These are phyloP conservation scores for Phyllosticta citriasiana DNA, from an alignment of 2,329 filamentous ascomycete genomes.

Conservation along the genomic window DNA sequence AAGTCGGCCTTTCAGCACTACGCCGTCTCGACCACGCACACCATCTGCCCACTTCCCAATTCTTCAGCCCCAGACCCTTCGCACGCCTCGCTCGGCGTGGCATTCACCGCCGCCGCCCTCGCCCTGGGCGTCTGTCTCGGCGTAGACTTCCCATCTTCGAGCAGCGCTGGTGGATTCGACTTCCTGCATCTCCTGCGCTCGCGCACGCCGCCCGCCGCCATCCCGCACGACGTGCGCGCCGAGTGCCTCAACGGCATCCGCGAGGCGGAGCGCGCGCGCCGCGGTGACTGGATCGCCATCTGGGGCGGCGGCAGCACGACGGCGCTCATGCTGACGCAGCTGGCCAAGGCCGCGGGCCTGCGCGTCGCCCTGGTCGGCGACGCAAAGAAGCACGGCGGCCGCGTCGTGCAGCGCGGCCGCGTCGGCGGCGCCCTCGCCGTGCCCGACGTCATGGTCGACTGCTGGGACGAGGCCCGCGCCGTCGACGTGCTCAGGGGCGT, in stretches of 20 bases:
- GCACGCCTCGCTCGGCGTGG: slow-evolving; percentile 57
- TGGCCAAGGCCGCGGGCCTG: slow-evolving; percentile 56
- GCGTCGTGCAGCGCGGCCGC: not conserved
- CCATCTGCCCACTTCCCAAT: slow-evolving; percentile 52
- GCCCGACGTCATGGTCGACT: slow-evolving; percentile 3
- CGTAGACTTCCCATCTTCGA: slow-evolving; percentile 46
- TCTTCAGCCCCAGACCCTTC: slow-evolving; percentile 37
- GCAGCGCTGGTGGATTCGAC: slow-evolving; percentile 45
- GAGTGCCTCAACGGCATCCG: slow-evolving; percentile 53
- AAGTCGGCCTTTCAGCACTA: slow-evolving; percentile 67
- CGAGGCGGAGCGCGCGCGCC: slow-evolving; percentile 42
- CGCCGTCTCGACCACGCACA: slow-evolving; percentile 54
- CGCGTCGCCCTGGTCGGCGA: slow-evolving; percentile 58
- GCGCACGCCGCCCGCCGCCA: slow-evolving; percentile 31
- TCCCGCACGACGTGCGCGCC: slow-evolving; percentile 51
- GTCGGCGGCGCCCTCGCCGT: not conserved
- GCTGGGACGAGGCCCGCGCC: not conserved
- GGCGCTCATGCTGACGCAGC: slow-evolving; percentile 54
- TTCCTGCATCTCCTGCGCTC: slow-evolving; percentile 42
- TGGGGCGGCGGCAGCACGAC: slow-evolving; percentile 62
- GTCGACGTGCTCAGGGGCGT: slow-evolving; percentile 1
- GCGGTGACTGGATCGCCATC: slow-evolving; percentile 61
- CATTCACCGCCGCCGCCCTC: slow-evolving; percentile 58
- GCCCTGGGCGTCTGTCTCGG: slow-evolving; percentile 61
- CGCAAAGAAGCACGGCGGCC: slow-evolving; percentile 48